Evolutionary conservation across 148 eudicot genomes (phyloP).

Genomic region (Silene latifolia): DNA sequence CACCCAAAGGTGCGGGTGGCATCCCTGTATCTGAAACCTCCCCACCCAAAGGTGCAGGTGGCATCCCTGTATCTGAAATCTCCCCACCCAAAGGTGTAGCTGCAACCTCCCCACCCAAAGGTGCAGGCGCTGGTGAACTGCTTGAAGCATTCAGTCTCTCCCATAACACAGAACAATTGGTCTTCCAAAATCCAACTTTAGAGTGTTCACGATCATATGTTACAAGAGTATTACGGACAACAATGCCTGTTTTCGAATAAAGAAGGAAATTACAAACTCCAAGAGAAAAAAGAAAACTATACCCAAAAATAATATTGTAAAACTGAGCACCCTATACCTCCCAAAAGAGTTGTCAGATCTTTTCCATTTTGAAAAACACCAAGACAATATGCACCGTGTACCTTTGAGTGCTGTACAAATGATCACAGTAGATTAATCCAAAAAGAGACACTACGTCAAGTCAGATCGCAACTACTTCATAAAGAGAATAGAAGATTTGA

Average conservation of each 20-base stretch:
- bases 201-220: conserved; percentile 84
- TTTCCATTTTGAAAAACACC: conserved; percentile 87
- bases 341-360: conserved; percentile 87
- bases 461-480: background rate
- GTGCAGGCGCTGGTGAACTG: conserved; percentile 45
- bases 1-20: conserved; percentile 25
- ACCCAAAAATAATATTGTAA: background rate
- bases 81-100: conserved; percentile 24
- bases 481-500: background rate
- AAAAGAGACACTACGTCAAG: background rate
- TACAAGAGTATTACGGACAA: conserved; percentile 90
- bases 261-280: background rate
- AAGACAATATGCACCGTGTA: conserved; percentile 84
- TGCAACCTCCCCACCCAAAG: conserved; percentile 26
- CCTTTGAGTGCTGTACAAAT: conserved; percentile 67
- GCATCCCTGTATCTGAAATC: conserved; percentile 30
- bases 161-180: conserved; percentile 92
- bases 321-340: conserved; percentile 53
- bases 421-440: conserved; percentile 11
- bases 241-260: conserved; percentile 47
- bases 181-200: conserved; percentile 93
- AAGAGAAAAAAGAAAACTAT: background rate
- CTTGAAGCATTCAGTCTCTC: conserved; percentile 46
- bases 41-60: conserved; percentile 40
- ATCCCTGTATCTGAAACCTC: conserved; percentile 41